These are phyloP conservation scores for Limnanthes douglasii DNA, from an alignment of 345 rosid genomes.

Conservation along the genomic window DNA sequence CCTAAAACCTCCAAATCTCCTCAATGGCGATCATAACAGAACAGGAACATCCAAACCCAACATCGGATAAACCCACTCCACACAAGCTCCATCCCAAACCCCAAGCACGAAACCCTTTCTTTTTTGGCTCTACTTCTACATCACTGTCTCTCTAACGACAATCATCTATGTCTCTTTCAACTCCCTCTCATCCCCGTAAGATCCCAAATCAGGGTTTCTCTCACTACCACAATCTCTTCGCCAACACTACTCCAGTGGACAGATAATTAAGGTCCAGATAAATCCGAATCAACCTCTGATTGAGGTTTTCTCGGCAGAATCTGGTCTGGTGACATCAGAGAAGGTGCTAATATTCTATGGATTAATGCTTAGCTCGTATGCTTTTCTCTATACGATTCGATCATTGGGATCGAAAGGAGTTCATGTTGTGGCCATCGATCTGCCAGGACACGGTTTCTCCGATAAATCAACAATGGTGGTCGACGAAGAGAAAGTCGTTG, in stretches of 20 bases:
- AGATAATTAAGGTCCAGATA: slow-evolving; percentile 54
- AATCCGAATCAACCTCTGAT: slow-evolving; percentile 25
- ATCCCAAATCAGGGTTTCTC: slow-evolving; percentile 83
- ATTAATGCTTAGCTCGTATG: slow-evolving; percentile 62
- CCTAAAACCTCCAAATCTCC: too few species aligned
- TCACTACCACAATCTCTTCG: slow-evolving; percentile 57
- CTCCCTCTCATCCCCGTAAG: slow-evolving; percentile 22
- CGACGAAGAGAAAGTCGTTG: slow-evolving; percentile 41
- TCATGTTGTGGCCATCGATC: slow-evolving; percentile 59
- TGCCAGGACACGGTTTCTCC: slow-evolving; percentile 92
- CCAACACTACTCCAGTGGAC: slow-evolving; percentile 68
- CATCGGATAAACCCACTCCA: too few species aligned
- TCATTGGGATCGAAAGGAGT: slow-evolving; percentile 50
- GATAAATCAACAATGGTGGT: slow-evolving; percentile 45
- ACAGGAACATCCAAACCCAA: too few species aligned
- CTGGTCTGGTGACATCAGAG: slow-evolving; percentile 28
- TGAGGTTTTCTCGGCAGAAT: slow-evolving; percentile 51
- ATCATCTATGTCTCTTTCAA: slow-evolving; percentile 27
- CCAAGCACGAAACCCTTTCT: slow-evolving; percentile 32
- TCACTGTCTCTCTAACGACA: slow-evolving; percentile 40
- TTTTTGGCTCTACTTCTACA: slow-evolving; percentile 76
- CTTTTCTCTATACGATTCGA: slow-evolving; percentile 29
- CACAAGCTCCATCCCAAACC: slow-evolving; percentile 8
- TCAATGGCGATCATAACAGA: too few species aligned
- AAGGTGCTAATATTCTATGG: slow-evolving; percentile 60